Evolutionary conservation across 306 rosid genomes (phyloP).

Genomic region (Prosopis cineraria): DNA sequence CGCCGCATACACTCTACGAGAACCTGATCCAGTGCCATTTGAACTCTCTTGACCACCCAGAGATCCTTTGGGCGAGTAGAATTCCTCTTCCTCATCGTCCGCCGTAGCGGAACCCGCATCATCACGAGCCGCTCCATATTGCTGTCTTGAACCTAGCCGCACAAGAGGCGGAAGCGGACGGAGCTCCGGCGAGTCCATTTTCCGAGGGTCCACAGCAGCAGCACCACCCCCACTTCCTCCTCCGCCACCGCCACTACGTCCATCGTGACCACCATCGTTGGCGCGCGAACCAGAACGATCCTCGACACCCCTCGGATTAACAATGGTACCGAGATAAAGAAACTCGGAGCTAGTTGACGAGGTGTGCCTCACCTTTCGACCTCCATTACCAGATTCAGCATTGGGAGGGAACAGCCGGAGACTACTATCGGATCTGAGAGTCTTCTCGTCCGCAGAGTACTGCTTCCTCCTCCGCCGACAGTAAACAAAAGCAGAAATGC

Average conservation of each 20-base stretch:
- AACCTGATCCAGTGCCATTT: no score
- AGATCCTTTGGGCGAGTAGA: slow-evolving; percentile 89
- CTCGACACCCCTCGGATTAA: slow-evolving; percentile 55
- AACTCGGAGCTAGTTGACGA: slow-evolving; percentile 69
- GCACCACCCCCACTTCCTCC: not conserved
- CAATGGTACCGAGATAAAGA: slow-evolving; percentile 84
- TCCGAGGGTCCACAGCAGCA: slow-evolving; percentile 28
- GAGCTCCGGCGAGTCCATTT: slow-evolving; percentile 68
- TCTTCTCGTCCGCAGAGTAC: slow-evolving; percentile 47
- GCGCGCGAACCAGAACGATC: slow-evolving; percentile 38
- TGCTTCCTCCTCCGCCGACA: slow-evolving; percentile 46
- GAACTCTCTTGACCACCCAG: not conserved
- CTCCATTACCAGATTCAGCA: slow-evolving; percentile 31
- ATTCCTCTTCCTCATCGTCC: slow-evolving; percentile 76
- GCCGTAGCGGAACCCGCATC: slow-evolving; percentile 27
- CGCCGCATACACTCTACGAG: no score
- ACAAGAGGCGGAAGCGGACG: slow-evolving; percentile 62
- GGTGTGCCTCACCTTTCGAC: slow-evolving; percentile 36
- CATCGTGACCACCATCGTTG: not conserved
- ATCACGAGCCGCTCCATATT: not conserved
- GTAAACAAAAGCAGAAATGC: slow-evolving; percentile 50
- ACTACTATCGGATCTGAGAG: slow-evolving; percentile 56
- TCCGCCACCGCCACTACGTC: not conserved
- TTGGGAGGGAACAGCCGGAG: slow-evolving; percentile 45
- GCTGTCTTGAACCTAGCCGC: slow-evolving; percentile 26